phyloP scores from a whole-genome alignment of 164 flowering plant genomes.

The Hamamelis virginiana region DNA sequence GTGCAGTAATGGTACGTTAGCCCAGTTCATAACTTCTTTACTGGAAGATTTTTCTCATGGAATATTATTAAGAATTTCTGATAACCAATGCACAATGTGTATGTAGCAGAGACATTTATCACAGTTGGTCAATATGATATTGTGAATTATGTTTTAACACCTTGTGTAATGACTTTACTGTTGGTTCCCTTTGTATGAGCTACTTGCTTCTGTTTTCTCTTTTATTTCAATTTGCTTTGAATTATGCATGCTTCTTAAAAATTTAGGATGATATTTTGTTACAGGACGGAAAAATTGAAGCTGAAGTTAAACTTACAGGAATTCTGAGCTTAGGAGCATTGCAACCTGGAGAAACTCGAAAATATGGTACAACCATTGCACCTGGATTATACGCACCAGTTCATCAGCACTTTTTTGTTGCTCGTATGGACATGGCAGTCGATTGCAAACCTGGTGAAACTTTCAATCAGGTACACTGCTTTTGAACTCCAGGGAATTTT shows the following conservation, averaged over 20 bases:
- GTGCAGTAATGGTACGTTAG: neutral
- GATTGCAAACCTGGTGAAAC: conserved; percentile 89
- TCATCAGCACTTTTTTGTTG: conserved; percentile 90
- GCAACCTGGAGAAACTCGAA: conserved; percentile 76
- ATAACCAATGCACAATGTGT: neutral
- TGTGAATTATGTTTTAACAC: too few relatives aligned
- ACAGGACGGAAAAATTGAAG: conserved; percentile 93
- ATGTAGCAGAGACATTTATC: neutral
- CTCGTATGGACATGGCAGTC: conserved; percentile 92
- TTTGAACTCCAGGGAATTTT: neutral
- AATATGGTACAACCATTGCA: conserved; percentile 89
- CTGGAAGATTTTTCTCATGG: neutral
- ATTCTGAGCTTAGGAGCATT: conserved; percentile 87
- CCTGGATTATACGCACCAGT: conserved; percentile 94
- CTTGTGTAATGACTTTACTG: neutral
- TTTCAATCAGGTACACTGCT: conserved; percentile 64
- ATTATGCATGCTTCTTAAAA: neutral
- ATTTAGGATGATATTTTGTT: neutral
- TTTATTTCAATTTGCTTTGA: neutral
- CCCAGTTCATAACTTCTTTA: neutral
- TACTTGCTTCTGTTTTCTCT: neutral
- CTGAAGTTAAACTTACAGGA: conserved; percentile 89
- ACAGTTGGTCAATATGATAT: neutral
- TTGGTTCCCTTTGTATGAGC: neutral
- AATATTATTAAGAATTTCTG: too few relatives aligned